Evolutionary conservation across 441 rosid species (phyloP), one percentile per base, ranked within the genome.

Genomic region (Brassica balearica): DNA sequence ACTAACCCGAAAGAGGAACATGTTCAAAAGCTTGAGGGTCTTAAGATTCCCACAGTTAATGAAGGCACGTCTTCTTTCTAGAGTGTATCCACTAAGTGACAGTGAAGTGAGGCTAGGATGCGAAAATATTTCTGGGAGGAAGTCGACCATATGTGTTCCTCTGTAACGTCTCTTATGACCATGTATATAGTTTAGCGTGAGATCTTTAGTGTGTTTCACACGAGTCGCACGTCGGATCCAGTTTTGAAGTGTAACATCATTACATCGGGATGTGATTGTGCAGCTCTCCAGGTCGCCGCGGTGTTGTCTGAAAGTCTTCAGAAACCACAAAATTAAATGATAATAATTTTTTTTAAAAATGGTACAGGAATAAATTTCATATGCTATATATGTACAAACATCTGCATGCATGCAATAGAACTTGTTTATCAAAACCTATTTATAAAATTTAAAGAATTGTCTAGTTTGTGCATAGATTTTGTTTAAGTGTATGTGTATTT

Each of bases 11-110:
- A 6, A 0, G 15, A 25, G 1, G 36, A 3, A 4, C 3, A 27
- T 65, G 66, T 65, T 10, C 0, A 5, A 5, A 2, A 77, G 71
- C 76, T 38, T 71, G 3, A 77, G 62, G 67, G 34, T 77, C 25
- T 65, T 77, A 3, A 71, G 72, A 4, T 77, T 77, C 10, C 6
- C 1, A 58, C 80, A 71, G 0, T n/a, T 56, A 0, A 7, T 41
- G 65, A 77, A 77, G 58, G 64, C 6, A 0, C 25, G 48, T 25
- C 27, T 25, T 25, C 27, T 5, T 4, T 1, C 0, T 65, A 77
- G 27, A 2, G 2, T 2, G 22, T 53, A 71, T 17, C 67, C 36
- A 41, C 6, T 4, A 12, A 77, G 76, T 41, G 80, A 65, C 9
- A 77, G n/a, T 56, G 76, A 56, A 17, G 75, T 64, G 66, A 77